Evolutionary conservation across 768 basidiomycete species (phyloP).

Genomic region (Rhodotorula kratochvilovae): DNA sequence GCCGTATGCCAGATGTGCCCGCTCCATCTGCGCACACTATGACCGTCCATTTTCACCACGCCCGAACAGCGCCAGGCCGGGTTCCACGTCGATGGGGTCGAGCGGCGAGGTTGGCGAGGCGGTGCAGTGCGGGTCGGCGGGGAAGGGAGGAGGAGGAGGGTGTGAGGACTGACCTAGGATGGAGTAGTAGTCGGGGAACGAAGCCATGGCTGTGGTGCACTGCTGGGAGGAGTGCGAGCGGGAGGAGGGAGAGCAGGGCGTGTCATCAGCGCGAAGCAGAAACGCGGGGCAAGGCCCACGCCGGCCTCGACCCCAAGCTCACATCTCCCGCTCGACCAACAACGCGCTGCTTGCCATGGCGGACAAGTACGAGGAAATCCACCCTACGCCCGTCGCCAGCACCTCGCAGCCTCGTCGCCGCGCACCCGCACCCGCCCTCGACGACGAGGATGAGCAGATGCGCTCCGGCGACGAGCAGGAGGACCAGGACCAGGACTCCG

Average conservation of each 20-base stretch:
- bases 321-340: no score
- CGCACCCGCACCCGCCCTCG: neutral
- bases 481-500: neutral
- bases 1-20: no score
- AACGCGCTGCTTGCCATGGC: neutral
- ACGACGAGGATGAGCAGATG: neutral
- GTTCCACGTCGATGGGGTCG: neutral
- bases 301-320: no score
- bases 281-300: neutral
- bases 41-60: neutral
- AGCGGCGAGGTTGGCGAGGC: neutral
- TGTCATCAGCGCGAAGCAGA: neutral
- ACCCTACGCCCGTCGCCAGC: neutral
- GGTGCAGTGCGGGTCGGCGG: neutral
- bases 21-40: no score
- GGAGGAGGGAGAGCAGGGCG: neutral
- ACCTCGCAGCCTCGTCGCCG: neutral
- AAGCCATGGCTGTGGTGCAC: neutral
- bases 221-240: neutral
- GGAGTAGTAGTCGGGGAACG: constrained; percentile 38
- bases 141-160: neutral
- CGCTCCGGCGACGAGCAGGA: no score
- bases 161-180: constrained; percentile 17
- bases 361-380: constrained; percentile 12
- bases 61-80: neutral